Conservation (phyloP, 768 basidiomycete genomes). For the Cystofilobasidium macerans region DNA sequence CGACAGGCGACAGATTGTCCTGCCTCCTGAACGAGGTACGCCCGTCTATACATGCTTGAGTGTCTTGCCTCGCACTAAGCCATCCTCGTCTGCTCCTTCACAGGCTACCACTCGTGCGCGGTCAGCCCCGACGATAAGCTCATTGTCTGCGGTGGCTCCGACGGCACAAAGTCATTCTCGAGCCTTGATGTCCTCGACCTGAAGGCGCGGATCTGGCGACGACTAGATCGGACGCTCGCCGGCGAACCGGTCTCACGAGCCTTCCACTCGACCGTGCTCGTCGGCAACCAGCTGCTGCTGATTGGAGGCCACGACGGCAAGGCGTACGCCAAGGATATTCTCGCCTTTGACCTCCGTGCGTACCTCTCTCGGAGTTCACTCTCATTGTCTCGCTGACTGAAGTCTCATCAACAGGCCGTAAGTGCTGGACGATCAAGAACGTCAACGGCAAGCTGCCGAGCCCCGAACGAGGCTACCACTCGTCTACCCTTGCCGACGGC, state of each 20-base stretch:
- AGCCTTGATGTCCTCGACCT: constrained; percentile 81
- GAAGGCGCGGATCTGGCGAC: constrained; percentile 30
- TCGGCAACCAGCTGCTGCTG: constrained; percentile 54
- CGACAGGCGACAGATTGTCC: neutral
- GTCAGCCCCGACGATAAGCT: constrained; percentile 66
- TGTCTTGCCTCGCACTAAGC: neutral
- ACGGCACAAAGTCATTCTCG: constrained; percentile 74
- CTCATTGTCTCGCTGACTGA: neutral
- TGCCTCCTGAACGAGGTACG: neutral
- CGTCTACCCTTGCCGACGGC: constrained; percentile 67
- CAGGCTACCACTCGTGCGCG: constrained; percentile 83
- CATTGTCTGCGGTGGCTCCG: constrained; percentile 82
- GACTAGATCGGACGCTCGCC: neutral
- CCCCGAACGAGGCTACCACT: constrained; percentile 70
- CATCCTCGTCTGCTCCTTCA: neutral
- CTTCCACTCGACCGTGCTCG: constrained; percentile 3
- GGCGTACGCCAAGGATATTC: constrained; percentile 57
- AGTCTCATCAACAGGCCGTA: neutral
- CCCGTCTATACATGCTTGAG: neutral
- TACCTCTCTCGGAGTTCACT: neutral
- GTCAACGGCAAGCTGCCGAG: constrained; percentile 44
- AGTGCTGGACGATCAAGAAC: neutral
- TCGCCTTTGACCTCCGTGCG: constrained; percentile 77
- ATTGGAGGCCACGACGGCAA: constrained; percentile 76
- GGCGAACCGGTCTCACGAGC: neutral